A percentile compares a stretch with the other conserved stretches of the same genome.
Conservation (phyloP, 225 moss, liverwort and hornwort genomes). For the Bryoerythrophyllum caledonicum region DNA sequence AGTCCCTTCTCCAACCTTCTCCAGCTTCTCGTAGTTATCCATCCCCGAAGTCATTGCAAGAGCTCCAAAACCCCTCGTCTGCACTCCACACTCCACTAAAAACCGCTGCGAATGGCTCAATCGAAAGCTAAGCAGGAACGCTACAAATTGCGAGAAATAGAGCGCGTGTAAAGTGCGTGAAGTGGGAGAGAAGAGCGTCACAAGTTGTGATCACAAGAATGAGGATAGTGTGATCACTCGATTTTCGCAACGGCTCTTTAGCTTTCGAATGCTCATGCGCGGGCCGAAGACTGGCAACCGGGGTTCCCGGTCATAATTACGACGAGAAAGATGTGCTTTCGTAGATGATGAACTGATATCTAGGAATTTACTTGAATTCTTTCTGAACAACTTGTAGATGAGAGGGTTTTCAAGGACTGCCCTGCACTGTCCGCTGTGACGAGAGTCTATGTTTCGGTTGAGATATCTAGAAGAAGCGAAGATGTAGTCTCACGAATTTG, state of each 20-base stretch:
- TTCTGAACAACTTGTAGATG: too few relatives aligned
- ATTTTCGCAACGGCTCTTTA: conserved; percentile 30
- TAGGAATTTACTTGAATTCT: too few relatives aligned
- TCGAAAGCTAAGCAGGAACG: background rate
- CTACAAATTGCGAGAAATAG: fast-evolving
- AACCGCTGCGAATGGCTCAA: too few relatives aligned
- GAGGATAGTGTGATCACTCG: background rate
- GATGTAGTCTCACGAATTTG: too few relatives aligned
- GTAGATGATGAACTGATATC: background rate
- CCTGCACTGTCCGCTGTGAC: too few relatives aligned
- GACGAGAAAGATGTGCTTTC: background rate
- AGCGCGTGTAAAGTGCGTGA: background rate
- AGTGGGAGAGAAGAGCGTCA: too few relatives aligned
- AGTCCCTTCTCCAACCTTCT: conserved; percentile 55
- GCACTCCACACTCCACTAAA: too few relatives aligned
- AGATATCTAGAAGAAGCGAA: too few relatives aligned
- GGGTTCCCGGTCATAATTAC: background rate
- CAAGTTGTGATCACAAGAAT: fast-evolving
- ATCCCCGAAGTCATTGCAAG: conserved; percentile 37
- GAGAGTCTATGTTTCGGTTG: too few relatives aligned
- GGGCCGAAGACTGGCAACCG: conserved; percentile 8
- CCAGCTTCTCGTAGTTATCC: conserved; percentile 54
- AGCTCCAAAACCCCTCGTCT: too few relatives aligned
- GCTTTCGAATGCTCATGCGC: conserved; percentile 28
- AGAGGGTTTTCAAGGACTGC: too few relatives aligned